Evolutionary conservation across 2,329 filamentous ascomycete genomes (phyloP).

Genomic region (Colletotrichum lini): DNA sequence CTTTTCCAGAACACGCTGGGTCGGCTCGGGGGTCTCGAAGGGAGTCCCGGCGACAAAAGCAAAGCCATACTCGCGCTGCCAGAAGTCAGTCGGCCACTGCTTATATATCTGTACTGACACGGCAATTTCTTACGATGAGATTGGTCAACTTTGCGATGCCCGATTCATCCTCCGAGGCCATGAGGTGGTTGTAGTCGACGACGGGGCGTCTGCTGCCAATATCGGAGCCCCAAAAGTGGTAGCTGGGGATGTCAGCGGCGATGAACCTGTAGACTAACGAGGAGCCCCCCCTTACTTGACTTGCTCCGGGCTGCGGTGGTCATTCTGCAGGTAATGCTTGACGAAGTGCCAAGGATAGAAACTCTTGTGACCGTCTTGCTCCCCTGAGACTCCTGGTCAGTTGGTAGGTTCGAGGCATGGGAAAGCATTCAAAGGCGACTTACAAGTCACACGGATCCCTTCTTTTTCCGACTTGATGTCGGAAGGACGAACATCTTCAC

Average conservation of each 20-base stretch:
- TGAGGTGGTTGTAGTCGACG: slow-evolving; percentile 73
- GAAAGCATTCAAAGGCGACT: slow-evolving; percentile 7
- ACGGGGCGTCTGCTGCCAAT: slow-evolving; percentile 66
- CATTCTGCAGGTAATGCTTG: slow-evolving; percentile 57
- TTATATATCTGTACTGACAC: neutral
- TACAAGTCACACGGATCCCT: slow-evolving; percentile 55
- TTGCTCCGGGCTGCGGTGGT: slow-evolving; percentile 52
- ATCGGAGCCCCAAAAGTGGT: slow-evolving; percentile 50
- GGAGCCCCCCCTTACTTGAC: slow-evolving; percentile 48
- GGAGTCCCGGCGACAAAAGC: slow-evolving; percentile 82
- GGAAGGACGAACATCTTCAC: slow-evolving; percentile 49
- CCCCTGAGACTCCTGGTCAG: slow-evolving; percentile 65
- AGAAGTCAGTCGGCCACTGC: slow-evolving; percentile 22
- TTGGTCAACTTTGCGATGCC: slow-evolving; percentile 74
- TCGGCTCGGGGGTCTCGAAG: slow-evolving; percentile 74
- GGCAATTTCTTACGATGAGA: slow-evolving; percentile 68
- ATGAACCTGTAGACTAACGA: neutral
- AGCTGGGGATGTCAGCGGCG: slow-evolving; percentile 37
- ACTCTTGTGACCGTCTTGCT: slow-evolving; percentile 77
- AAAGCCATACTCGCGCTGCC: slow-evolving; percentile 78
- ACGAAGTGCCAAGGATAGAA: slow-evolving; percentile 77
- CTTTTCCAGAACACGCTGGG: slow-evolving; percentile 80
- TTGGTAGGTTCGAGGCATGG: too few species aligned
- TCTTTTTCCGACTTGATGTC: slow-evolving; percentile 47
- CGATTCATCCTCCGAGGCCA: slow-evolving; percentile 62